phyloP scores from a whole-genome alignment of 805 yeast species.

The Saccharomycopsis oosterbeekiorum region DNA sequence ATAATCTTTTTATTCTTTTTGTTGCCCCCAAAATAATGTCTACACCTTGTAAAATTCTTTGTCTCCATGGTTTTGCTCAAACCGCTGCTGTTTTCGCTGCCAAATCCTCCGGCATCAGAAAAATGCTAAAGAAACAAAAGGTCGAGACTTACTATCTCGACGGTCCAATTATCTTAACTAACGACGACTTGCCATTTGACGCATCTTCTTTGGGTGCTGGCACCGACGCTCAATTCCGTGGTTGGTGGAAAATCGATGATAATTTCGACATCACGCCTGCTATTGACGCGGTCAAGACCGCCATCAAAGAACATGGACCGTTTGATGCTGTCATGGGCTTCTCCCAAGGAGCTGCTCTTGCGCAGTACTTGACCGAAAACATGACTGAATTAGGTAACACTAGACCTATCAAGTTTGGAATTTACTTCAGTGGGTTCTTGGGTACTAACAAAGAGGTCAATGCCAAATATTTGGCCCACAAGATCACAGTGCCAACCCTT shows the following conservation, averaged over 20 bases:
- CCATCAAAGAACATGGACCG: constrained; percentile 61
- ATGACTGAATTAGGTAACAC: constrained; percentile 41
- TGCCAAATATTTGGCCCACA: constrained; percentile 25
- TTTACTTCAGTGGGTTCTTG: constrained; percentile 63
- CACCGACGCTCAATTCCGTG: constrained; percentile 37
- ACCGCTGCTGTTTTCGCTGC: constrained; percentile 75
- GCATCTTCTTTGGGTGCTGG: constrained; percentile 19
- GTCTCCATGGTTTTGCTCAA: constrained; percentile 87
- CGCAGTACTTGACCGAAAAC: constrained; percentile 56
- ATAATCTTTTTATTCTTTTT: not conserved
- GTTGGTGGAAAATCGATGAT: constrained; percentile 69
- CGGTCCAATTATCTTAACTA: constrained; percentile 60
- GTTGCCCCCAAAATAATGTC: not conserved
- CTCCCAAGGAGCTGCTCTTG: constrained; percentile 89
- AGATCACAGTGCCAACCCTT: constrained; percentile 36
- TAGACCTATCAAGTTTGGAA: constrained; percentile 56
- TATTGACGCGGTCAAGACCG: constrained; percentile 36
- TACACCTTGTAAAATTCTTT: constrained; percentile 44
- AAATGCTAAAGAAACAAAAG: constrained; percentile 50
- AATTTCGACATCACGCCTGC: constrained; percentile 27
- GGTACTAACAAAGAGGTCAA: constrained; percentile 31
- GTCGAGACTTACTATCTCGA: constrained; percentile 68
- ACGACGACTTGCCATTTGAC: constrained; percentile 67
- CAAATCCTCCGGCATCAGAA: constrained; percentile 83
- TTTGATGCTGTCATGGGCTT: constrained; percentile 86